Conservation (phyloP, 2,329 filamentous ascomycete species). For the Colletotrichum shisoi region DNA sequence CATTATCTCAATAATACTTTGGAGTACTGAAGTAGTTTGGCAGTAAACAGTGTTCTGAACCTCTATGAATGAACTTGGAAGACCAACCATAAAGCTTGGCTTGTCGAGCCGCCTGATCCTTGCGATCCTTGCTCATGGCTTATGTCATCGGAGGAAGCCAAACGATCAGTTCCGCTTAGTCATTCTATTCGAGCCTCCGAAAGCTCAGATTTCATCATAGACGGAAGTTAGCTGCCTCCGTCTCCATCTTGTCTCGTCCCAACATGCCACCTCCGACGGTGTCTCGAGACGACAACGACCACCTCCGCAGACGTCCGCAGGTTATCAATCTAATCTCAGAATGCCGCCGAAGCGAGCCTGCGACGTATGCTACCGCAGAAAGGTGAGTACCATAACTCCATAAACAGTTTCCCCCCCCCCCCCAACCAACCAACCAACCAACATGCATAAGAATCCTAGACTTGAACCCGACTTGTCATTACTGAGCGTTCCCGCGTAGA, state of each 20-base stretch:
- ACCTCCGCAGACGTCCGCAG: not conserved
- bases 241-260: not conserved
- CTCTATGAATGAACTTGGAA: too few relatives aligned
- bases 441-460: too few relatives aligned
- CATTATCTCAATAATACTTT: too few relatives aligned
- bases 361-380: slow-evolving; percentile 27
- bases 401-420: too few relatives aligned
- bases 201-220: not conserved
- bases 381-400: not conserved
- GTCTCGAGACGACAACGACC: not conserved
- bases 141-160: not conserved
- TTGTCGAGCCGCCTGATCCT: not conserved
- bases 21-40: too few relatives aligned
- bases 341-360: slow-evolving; percentile 31
- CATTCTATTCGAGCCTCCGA: rapidly evolving
- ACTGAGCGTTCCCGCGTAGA: not conserved
- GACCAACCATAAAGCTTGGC: too few relatives aligned
- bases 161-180: not conserved
- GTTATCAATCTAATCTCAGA: not conserved
- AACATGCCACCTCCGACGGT: not conserved
- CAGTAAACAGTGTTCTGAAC: too few relatives aligned
- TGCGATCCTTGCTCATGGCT: not conserved
- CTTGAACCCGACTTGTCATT: too few relatives aligned
- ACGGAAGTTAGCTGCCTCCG: slow-evolving; percentile 8
- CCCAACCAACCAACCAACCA: too few relatives aligned